These are phyloP conservation scores for Liquidambar formosana DNA, from an alignment of 164 flowering plant species.

Conservation along the genomic window DNA sequence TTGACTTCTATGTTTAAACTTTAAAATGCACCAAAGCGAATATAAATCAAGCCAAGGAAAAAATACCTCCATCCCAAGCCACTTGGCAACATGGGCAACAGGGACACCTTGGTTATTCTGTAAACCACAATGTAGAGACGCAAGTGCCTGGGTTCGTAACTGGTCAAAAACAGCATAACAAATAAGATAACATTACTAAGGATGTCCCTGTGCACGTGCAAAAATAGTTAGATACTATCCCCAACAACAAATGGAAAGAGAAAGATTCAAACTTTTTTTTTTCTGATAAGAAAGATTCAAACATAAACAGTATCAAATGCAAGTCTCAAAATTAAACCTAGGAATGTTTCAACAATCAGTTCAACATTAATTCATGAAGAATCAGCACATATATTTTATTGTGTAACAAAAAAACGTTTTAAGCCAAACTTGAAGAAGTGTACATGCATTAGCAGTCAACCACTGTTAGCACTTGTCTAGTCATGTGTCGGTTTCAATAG, in stretches of 20 bases:
- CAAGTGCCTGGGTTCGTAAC: slow-evolving; percentile 96
- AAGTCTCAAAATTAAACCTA: neutral
- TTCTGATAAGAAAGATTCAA: slow-evolving; percentile 1
- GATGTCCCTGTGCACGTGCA: too few species aligned
- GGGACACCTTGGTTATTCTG: slow-evolving; percentile 91
- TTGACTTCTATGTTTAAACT: neutral
- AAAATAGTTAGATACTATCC: too few species aligned
- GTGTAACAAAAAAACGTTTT: too few species aligned
- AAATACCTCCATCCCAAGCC: slow-evolving; percentile 94
- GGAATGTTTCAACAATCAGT: neutral
- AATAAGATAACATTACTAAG: slow-evolving; percentile 7
- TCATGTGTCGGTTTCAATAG: too few species aligned
- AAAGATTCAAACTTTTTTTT: too few species aligned
- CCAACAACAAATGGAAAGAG: neutral
- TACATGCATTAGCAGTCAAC: too few species aligned
- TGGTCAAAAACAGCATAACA: slow-evolving; percentile 40
- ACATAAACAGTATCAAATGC: neutral
- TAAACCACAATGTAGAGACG: slow-evolving; percentile 83
- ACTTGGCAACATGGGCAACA: slow-evolving; percentile 57
- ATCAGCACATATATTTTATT: too few species aligned
- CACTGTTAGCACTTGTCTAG: too few species aligned
- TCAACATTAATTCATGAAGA: neutral
- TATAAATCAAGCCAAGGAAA: slow-evolving; percentile 3
- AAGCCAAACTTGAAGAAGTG: too few species aligned
- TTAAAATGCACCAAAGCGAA: neutral